Percentiles rank a stretch among this genome's conserved stretches.
These are phyloP conservation scores for Zoysia pacifica DNA, from an alignment of 176 grass and related monocot species.

Conservation along the genomic window DNA sequence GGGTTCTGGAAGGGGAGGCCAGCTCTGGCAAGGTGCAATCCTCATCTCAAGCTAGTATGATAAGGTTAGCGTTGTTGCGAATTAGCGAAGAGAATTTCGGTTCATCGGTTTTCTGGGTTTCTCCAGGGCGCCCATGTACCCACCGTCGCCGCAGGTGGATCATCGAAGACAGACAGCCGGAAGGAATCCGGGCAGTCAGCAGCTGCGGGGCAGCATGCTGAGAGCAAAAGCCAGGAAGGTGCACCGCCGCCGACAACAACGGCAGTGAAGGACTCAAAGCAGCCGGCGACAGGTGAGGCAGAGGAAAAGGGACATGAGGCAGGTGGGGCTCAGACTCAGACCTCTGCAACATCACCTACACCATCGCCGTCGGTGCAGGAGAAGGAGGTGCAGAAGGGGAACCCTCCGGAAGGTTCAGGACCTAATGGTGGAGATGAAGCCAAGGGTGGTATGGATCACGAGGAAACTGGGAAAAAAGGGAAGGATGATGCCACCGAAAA, in stretches of 20 bases:
- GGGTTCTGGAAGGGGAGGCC: conserved; percentile 43
- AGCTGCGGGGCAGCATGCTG: conserved; percentile 5
- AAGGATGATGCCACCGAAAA: neutral
- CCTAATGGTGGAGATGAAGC: conserved; percentile 11
- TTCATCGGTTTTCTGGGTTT: neutral
- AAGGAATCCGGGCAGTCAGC: conserved; percentile 19
- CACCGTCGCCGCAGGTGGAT: conserved; percentile 9
- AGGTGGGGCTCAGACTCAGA: neutral
- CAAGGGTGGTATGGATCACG: neutral
- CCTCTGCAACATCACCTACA: conserved; percentile 7
- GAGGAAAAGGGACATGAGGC: neutral
- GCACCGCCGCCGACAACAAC: neutral
- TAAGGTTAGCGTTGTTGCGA: neutral
- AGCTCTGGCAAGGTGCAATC: conserved; percentile 8
- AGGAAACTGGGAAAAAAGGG: neutral
- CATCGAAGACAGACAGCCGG: neutral
- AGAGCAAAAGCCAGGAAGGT: neutral
- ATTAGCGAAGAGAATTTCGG: neutral
- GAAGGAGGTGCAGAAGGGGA: neutral
- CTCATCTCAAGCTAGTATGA: neutral
- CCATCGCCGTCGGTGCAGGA: neutral
- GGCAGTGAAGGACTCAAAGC: neutral
- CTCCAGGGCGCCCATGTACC: conserved; percentile 35
- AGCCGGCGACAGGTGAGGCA: neutral
- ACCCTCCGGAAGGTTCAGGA: neutral